Percentiles rank a stretch among this genome's conserved stretches.
Evolutionary conservation across 176 grass and related monocot species (phyloP).

Genomic region (Tuctoria greenei): DNA sequence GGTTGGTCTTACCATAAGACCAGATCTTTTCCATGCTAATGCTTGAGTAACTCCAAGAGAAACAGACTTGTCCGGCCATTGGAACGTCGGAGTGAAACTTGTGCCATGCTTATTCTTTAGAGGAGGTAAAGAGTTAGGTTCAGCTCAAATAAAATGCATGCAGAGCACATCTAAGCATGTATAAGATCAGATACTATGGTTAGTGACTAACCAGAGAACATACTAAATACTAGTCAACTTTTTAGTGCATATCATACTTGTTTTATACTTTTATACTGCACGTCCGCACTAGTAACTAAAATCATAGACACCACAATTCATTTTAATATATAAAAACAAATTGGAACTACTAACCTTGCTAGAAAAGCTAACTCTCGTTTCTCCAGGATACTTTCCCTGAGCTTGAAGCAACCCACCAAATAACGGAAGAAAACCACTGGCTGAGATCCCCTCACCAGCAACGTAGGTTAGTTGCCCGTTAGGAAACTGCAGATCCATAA

Average conservation of each 20-base stretch:
- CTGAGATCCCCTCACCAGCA: constrained; percentile 83
- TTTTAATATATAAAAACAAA: constrained; percentile 10
- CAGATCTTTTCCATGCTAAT: constrained; percentile 70
- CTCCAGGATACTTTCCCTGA: constrained; percentile 83
- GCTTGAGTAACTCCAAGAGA: constrained; percentile 72
- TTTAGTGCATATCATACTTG: not conserved
- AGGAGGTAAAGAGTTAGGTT: not conserved
- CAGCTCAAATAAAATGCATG: not conserved
- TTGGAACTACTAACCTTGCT: constrained; percentile 59
- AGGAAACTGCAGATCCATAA: constrained; percentile 95
- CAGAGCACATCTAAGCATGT: not conserved
- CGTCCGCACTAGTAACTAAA: too few species aligned
- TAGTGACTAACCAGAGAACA: not conserved
- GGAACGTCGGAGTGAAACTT: constrained; percentile 68
- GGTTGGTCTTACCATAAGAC: constrained; percentile 74
- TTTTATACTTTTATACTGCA: too few species aligned
- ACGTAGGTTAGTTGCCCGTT: constrained; percentile 94
- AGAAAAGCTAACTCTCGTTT: constrained; percentile 89
- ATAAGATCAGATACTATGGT: not conserved
- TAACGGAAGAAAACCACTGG: constrained; percentile 76
- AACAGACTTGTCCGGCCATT: constrained; percentile 78
- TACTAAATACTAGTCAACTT: not conserved
- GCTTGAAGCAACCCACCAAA: constrained; percentile 88
- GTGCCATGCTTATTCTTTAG: constrained; percentile 70
- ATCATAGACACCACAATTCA: not conserved